Percentiles rank a stretch among this genome's conserved stretches.
Evolutionary conservation across 2,329 filamentous ascomycete genomes (phyloP).

Genomic region (Neonectria ditissima): DNA sequence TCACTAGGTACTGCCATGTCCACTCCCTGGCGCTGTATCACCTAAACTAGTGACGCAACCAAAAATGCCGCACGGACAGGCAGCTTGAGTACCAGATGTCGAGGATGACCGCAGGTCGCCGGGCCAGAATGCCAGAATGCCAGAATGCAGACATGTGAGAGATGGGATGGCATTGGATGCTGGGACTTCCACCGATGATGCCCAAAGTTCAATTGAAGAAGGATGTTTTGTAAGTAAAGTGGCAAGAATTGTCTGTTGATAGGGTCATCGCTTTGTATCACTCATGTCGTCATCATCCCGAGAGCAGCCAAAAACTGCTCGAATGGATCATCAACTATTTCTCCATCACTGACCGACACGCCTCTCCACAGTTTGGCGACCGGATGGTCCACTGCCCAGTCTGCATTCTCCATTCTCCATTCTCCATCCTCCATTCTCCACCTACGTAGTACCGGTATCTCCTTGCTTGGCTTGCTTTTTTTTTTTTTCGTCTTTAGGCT

Average conservation of each 20-base stretch:
- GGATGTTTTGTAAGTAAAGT: no score
- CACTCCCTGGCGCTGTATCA: background rate
- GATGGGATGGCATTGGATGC: background rate
- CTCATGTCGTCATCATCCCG: no score
- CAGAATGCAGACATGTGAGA: background rate
- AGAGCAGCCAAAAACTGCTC: no score
- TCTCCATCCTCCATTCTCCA: no score
- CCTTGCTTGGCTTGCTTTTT: background rate
- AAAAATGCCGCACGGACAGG: background rate
- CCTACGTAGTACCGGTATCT: no score
- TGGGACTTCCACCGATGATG: background rate
- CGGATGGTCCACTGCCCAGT: no score
- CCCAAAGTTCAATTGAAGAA: background rate
- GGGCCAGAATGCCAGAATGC: background rate
- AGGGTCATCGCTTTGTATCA: no score
- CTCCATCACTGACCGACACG: background rate
- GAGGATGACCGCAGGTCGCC: no score
- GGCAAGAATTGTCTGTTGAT: no score
- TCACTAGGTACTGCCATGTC: background rate
- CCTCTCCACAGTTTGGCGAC: background rate
- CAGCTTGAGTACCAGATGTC: no score
- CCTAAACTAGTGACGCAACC: background rate
- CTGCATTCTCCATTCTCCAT: no score
- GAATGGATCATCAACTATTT: no score
- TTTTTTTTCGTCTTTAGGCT: background rate